Conservation (phyloP, 1,139 yeast species). For the Hemisphaericaspora xylofermentans region DNA sequence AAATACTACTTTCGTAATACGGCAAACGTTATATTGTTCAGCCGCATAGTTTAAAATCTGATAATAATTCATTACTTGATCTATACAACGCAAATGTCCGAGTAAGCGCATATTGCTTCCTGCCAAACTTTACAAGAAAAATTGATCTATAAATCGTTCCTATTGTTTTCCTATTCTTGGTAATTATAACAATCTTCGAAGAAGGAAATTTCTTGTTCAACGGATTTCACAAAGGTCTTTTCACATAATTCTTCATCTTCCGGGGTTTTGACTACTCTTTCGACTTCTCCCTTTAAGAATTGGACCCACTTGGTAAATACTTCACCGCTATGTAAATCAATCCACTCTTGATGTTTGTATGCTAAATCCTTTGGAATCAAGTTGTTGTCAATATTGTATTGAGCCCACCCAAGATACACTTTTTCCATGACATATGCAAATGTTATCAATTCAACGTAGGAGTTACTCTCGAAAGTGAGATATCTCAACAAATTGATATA, state of each 20-base stretch:
- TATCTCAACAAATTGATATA: constrained; percentile 37
- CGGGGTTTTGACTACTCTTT: constrained; percentile 27
- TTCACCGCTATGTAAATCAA: constrained; percentile 48
- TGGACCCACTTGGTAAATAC: constrained; percentile 47
- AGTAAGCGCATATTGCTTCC: too few species aligned
- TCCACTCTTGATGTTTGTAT: constrained; percentile 53
- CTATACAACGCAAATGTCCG: too few species aligned
- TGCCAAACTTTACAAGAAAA: too few species aligned
- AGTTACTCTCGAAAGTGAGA: constrained; percentile 24
- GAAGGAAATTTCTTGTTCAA: constrained; percentile 43
- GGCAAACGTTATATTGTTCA: too few species aligned
- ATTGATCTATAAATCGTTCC: too few species aligned
- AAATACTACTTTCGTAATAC: too few species aligned
- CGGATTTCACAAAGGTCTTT: constrained; percentile 29
- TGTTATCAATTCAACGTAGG: constrained; percentile 48
- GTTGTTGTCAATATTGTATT: constrained; percentile 21
- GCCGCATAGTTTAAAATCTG: too few species aligned
- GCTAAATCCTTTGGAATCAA: constrained; percentile 28
- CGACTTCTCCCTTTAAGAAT: constrained; percentile 45
- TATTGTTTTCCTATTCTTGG: constrained; percentile 2
- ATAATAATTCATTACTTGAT: too few species aligned
- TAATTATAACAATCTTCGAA: constrained; percentile 47
- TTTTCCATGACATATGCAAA: constrained; percentile 49
- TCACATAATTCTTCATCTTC: constrained; percentile 25
- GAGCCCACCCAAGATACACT: constrained; percentile 55